Conservation (phyloP, 2,329 filamentous ascomycete species). For the Camillea tinctor region DNA sequence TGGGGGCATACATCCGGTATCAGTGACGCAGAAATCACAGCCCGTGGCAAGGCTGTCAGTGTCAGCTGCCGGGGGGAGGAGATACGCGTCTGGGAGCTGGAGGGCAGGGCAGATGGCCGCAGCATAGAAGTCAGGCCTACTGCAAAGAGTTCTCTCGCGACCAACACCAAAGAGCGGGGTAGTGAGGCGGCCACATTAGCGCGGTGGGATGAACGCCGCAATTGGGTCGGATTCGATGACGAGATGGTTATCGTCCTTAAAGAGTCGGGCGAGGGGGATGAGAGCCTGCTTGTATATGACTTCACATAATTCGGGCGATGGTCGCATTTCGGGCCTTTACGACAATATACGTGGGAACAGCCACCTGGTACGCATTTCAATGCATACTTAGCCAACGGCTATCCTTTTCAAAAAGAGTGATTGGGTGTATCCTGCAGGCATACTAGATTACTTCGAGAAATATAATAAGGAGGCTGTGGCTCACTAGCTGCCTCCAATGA, state of each 20-base stretch:
- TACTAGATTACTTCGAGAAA: too few relatives aligned
- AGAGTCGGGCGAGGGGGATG: slow-evolving; percentile 64
- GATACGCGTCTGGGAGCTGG: slow-evolving; percentile 85
- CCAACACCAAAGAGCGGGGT: not conserved
- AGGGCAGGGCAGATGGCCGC: slow-evolving; percentile 58
- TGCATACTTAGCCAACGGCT: too few relatives aligned
- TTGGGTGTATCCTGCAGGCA: too few relatives aligned
- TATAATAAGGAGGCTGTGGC: too few relatives aligned
- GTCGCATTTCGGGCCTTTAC: not conserved
- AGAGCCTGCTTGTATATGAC: slow-evolving; percentile 81
- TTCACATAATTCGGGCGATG: slow-evolving; percentile 55
- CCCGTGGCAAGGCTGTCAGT: slow-evolving; percentile 85
- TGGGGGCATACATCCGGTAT: slow-evolving; percentile 94
- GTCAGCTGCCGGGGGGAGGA: slow-evolving; percentile 78
- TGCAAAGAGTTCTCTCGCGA: slow-evolving; percentile 13
- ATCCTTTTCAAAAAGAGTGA: too few relatives aligned
- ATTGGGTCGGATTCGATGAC: slow-evolving; percentile 85
- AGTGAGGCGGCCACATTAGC: not conserved
- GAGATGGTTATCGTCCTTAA: slow-evolving; percentile 87
- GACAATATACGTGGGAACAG: not conserved
- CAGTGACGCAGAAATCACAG: slow-evolving; percentile 79
- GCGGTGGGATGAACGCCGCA: slow-evolving; percentile 47
- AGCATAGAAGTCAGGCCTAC: slow-evolving; percentile 52
- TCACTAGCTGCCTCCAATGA: too few relatives aligned
- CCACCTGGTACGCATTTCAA: too few relatives aligned